Evolutionary conservation across 768 basidiomycete species (phyloP), one percentile per base, ranked within the genome.

Genomic region (Clathrus columnatus): DNA sequence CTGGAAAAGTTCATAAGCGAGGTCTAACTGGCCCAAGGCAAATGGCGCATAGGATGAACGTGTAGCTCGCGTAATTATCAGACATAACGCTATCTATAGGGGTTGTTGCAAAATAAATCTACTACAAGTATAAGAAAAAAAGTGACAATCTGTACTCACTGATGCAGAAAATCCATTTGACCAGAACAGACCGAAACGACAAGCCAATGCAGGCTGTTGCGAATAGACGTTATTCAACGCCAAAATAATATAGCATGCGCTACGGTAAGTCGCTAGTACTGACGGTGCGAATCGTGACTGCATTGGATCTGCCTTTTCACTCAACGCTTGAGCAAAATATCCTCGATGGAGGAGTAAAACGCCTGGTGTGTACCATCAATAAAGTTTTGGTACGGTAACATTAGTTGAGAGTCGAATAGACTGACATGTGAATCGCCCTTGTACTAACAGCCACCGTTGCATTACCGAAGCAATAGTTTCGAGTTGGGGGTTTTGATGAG

Each of bases 271-370:
- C 10, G 85, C 85, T 4, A 87, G 72, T 11, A 84, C 83, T 1
- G 85, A 87, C 7, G 84, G 83, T 20, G 84, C 82, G 62, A 79
- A 82, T 47, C 72, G 73, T 67, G 85, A 82, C 49, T 72, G 71
- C 48, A 84, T 70, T 57, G 81, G 78, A 7, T 67, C 61, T 0
- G 82, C 80, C 48, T 72, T 70, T 45, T 85, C 84, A 50, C 79
- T 77, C 18, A 88, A 66, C 0, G 84, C 83, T 61, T 81, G 81
- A 1, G 80, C 80, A 61, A 87, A 83, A 64, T 84, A 85, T 16
- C 79, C 72, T 26, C 85, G 74, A 62, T 87, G 85, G 16, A 88
- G 70, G 16, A 50, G 49, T 20, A 50, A 30, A 3, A 55, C 46
- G 36, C 36, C 36, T 36, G 36, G 36, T 36, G n/a, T 36, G 36